phyloP scores from a whole-genome alignment of 768 basidiomycete species.

The Amanita brunnescens region DNA sequence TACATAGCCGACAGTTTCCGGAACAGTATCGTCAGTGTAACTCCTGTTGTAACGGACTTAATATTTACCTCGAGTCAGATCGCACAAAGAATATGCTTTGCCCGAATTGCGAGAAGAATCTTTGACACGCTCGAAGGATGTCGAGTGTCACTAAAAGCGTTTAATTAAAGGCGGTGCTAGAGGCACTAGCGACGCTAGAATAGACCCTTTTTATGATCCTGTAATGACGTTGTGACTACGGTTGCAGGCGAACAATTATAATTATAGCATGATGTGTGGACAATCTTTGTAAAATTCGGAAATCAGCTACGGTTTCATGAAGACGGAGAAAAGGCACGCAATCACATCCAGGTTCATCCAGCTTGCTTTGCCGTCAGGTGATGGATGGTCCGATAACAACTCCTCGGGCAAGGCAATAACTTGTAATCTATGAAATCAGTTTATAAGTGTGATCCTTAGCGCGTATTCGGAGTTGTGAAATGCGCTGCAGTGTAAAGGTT shows the following conservation, averaged over 20 bases:
- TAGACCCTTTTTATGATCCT: neutral
- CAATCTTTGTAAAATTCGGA: neutral
- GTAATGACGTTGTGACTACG: neutral
- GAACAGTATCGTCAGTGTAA: constrained; percentile 52
- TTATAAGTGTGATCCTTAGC: neutral
- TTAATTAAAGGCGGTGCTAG: neutral
- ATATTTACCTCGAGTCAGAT: constrained; percentile 15
- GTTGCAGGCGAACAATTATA: neutral
- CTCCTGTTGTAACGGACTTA: neutral
- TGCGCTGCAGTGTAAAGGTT: no score
- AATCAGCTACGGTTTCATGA: neutral
- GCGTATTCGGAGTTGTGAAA: neutral
- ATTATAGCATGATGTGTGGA: no score
- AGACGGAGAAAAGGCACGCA: neutral
- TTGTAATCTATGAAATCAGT: no score
- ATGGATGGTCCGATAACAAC: neutral
- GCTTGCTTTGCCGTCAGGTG: neutral
- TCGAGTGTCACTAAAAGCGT: neutral
- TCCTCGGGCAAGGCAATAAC: neutral
- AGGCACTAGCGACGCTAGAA: neutral
- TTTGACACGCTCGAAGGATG: neutral
- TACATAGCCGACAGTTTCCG: constrained; percentile 58
- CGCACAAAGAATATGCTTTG: constrained; percentile 22
- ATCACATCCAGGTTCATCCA: neutral
- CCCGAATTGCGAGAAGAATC: constrained; percentile 16